Evolutionary conservation across 202 grass and related monocot genomes (phyloP), one percentile per base, ranked within the genome.

Genomic region (Miscanthus sacchariflorus): DNA sequence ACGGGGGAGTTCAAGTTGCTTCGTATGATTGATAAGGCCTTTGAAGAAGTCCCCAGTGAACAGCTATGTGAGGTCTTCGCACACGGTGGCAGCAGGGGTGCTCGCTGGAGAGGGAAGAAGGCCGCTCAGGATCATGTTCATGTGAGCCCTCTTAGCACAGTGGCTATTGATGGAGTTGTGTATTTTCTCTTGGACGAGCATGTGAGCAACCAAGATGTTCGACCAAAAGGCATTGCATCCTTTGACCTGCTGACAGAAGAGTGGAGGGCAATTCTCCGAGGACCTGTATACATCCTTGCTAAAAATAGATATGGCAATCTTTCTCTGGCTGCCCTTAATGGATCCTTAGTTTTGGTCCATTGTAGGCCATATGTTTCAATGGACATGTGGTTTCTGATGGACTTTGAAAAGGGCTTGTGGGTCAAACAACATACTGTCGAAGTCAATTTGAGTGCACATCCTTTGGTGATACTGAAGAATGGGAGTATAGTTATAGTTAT

Each of bases 1-100:
- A 89, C 81, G 0, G 54, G 75, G 78, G 68, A 84, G 15, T 89
- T 79, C 81, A 89, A 89, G 87, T 43, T 59, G 7, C 8, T 89
- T 14, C 87, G 81, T 2, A 38, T 84, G 19, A n/a, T 84, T 13
- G 18, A 15, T 40, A 25, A 46, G 4, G 38, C 38, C 38, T 39
- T 6, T 39, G 38, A 39, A 0, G 3, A 38, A 38, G 3, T 12
- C 4, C 49, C 2, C 11, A 6, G 9, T 28, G 2, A 25, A 23
- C 54, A 81, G 54, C 30, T 75, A 0, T 81, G 30, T 21, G 85
- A 87, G 78, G 58, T 87, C 14, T 74, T 75, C 21, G 75, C 70
- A 14, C 14, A 75, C 14, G 28, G 40, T 5, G 24, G 38, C 52
- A 12, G 17, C 18, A 3, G 35, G 1, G 21, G 6, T 30, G 59